phyloP scores from a whole-genome alignment of 2,329 filamentous ascomycete genomes.

The Ascochyta pisi region DNA sequence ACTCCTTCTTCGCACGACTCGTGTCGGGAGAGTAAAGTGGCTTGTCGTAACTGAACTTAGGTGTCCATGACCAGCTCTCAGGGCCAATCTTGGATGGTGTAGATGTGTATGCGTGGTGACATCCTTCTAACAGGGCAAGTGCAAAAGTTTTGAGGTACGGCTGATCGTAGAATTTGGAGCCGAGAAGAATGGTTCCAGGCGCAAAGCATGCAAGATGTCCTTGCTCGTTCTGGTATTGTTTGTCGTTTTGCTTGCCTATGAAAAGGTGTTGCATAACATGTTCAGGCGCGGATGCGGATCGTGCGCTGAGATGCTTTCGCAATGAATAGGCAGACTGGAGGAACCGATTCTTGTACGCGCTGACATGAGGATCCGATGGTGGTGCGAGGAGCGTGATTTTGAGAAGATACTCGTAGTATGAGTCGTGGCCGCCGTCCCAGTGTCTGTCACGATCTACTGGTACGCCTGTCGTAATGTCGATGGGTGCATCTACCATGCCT shows the following conservation, averaged over 20 bases:
- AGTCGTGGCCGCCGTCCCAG: conserved; percentile 55
- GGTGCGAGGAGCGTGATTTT: conserved; percentile 51
- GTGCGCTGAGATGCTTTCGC: conserved; percentile 44
- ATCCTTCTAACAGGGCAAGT: conserved; percentile 51
- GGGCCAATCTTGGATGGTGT: conserved; percentile 50
- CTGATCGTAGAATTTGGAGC: conserved; percentile 42
- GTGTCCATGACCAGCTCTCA: conserved; percentile 49
- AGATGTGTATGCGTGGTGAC: conserved; percentile 47
- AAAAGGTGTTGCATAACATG: conserved; percentile 50
- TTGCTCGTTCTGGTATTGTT: conserved; percentile 48
- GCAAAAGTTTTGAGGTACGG: conserved; percentile 46
- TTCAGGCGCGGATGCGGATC: conserved; percentile 43
- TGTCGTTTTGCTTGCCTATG: conserved; percentile 44
- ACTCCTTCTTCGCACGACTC: conserved; percentile 37
- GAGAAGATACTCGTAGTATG: conserved; percentile 53
- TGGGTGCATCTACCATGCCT: conserved; percentile 52
- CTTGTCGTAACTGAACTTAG: conserved; percentile 44
- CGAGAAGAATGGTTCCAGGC: conserved; percentile 50
- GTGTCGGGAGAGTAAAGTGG: conserved; percentile 39
- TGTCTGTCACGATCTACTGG: conserved; percentile 50
- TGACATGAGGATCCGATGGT: conserved; percentile 43
- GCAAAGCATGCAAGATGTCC: conserved; percentile 52
- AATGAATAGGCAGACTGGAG: conserved; percentile 46
- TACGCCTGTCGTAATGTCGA: conserved; percentile 53
- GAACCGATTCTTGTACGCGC: conserved; percentile 44